Evolutionary conservation across 495 filamentous ascomycete species (phyloP), one percentile per base, ranked within the genome.

Genomic region (Acidiella bohemica): DNA sequence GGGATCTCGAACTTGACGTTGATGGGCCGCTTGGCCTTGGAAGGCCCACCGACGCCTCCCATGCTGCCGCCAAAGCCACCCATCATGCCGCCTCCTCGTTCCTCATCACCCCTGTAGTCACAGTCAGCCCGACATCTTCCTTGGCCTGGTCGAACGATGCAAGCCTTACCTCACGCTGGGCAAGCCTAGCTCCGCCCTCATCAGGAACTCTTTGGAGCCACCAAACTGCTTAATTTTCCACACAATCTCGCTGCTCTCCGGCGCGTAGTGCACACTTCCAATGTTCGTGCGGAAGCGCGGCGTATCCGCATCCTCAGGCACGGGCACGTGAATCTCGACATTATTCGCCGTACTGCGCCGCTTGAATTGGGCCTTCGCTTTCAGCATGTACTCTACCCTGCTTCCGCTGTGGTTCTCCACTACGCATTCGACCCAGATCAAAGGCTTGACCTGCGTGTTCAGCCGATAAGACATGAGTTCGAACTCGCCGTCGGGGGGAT

Each of bases 201-300:
- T 99, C 49, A 99, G 73, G 59, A 99, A 99, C 55, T 99, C 92
- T 63, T 99, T 99, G 47, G 79, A 78, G 36, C 92, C 92, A 5
- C 90, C 92, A 57, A 99, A 99, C 53, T 99, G 92, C 71, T 99
- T 99, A 66, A 99, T 99, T 70, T 96, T 96, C 92, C 92, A 99
- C 46, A 99, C 77, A 46, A 99, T 99, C 23, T 92, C 87, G 29
- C 84, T 88, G 54, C 93, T 84, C 59, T 99, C 92, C 6, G 92
- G 92, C 9, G 88, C 88, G 59, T 99, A 99, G 62, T 96, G 90
- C n/a, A 99, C 92, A 16, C 76, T 80, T 20, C 92, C 92, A 49
- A 99, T 88, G 58, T 95, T 96, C 13, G 92, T 96, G 32, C 92
- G 78, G 72, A 99, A 99, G 33, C 92, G 77, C 8, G 92, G 92